Evolutionary conservation across 441 rosid genomes (phyloP).

Genomic region (Populus trichocarpa): DNA sequence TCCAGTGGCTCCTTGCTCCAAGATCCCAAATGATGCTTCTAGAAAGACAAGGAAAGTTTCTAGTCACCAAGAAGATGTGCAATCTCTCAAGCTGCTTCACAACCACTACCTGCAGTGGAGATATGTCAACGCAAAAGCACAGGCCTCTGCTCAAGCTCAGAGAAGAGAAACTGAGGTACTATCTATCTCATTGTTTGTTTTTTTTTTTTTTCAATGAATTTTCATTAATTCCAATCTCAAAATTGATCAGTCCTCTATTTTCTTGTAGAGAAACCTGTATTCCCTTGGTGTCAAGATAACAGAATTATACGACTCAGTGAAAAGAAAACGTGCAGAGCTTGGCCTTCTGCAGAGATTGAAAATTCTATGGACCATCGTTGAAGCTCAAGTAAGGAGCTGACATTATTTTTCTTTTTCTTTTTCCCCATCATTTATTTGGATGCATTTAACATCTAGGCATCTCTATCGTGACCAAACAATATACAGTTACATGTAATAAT

Average conservation of each 20-base stretch:
- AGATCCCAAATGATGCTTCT: conserved; percentile 24
- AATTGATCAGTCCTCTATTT: background rate
- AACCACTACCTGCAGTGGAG: conserved; percentile 78
- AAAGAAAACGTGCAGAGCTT: conserved; percentile 51
- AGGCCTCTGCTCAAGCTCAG: conserved; percentile 43
- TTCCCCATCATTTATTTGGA: background rate
- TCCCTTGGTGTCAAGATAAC: conserved; percentile 49
- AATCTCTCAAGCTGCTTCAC: conserved; percentile 55
- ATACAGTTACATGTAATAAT: background rate
- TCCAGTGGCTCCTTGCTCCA: conserved; percentile 44
- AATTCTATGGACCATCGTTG: conserved; percentile 44
- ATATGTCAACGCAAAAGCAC: conserved; percentile 67
- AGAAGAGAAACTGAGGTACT: conserved; percentile 57
- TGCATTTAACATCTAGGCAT: background rate
- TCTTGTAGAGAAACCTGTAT: conserved; percentile 52
- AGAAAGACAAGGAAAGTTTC: conserved; percentile 49
- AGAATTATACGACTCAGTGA: conserved; percentile 52
- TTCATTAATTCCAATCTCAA: background rate
- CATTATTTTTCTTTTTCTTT: background rate
- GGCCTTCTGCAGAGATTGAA: conserved; percentile 35
- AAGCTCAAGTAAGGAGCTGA: conserved; percentile 55
- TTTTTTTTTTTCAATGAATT: background rate
- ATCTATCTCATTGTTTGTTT: background rate
- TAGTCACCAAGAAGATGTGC: conserved; percentile 55
- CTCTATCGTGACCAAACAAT: background rate